Evolutionary conservation across 345 rosid genomes (phyloP).

Genomic region (Fremontodendron californicum): DNA sequence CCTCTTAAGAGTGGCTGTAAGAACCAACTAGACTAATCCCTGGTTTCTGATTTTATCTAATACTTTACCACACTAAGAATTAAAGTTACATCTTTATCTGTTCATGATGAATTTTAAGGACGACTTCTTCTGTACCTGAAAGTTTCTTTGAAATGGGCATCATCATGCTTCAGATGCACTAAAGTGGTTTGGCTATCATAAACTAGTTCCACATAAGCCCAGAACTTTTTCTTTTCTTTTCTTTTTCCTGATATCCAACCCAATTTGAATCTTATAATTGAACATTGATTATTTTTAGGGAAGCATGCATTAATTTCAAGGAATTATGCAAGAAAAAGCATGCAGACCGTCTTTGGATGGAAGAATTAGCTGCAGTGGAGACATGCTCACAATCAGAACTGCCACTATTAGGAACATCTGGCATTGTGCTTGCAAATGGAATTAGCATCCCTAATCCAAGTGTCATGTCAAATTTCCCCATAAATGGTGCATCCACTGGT

Average conservation of each 20-base stretch:
- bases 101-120: background rate
- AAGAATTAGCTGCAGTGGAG: slow-evolving; percentile 79
- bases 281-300: slow-evolving; percentile 34
- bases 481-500: slow-evolving; percentile 18
- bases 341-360: slow-evolving; percentile 75
- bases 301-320: slow-evolving; percentile 72
- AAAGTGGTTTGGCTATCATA: background rate
- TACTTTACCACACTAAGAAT: background rate
- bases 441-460: slow-evolving; percentile 29
- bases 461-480: background rate
- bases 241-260: background rate
- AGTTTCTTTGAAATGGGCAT: background rate
- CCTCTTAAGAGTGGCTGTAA: no score
- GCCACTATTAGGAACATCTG: slow-evolving; percentile 50
- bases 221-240: background rate
- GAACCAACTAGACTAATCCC: no score
- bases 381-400: slow-evolving; percentile 54
- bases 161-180: background rate
- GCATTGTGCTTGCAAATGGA: slow-evolving; percentile 60
- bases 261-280: background rate
- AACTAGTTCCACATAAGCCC: background rate
- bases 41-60: no score
- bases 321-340: slow-evolving; percentile 72
- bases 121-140: background rate
- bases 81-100: background rate